phyloP scores from a whole-genome alignment of 2,329 filamentous ascomycete genomes.

The Phyllosticta citriasiana region DNA sequence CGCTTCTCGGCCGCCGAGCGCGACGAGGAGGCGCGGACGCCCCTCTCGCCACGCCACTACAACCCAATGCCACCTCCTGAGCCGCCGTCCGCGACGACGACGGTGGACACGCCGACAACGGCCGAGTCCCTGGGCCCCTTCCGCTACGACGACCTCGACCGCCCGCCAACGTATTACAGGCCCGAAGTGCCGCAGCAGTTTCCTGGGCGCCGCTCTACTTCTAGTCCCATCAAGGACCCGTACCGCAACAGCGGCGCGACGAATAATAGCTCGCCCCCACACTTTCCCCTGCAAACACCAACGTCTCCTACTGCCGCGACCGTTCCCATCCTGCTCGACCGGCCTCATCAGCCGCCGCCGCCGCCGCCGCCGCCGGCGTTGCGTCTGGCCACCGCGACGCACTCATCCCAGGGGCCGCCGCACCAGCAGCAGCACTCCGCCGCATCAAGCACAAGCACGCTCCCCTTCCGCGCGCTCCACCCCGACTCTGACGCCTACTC shows the following conservation, averaged over 20 bases:
- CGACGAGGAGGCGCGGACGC: constrained; percentile 39
- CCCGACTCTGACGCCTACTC: constrained; percentile 16
- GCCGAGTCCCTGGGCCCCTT: constrained; percentile 22
- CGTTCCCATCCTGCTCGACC: constrained; percentile 15
- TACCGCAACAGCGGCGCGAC: neutral
- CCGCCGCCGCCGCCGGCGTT: neutral
- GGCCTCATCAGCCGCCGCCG: constrained; percentile 19
- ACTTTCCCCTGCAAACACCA: neutral
- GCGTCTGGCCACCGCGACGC: constrained; percentile 8
- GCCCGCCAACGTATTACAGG: neutral
- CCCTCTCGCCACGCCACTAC: constrained; percentile 48
- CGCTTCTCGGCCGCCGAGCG: constrained; percentile 34
- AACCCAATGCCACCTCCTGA: constrained; percentile 44
- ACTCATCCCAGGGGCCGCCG: constrained; percentile 7
- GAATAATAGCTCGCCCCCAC: neutral
- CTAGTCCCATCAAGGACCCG: neutral
- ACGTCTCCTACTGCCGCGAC: neutral
- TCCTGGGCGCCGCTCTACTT: constrained; percentile 16
- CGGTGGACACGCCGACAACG: constrained; percentile 17
- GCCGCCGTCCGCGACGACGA: constrained; percentile 22
- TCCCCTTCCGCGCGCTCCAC: constrained; percentile 27
- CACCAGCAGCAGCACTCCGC: constrained; percentile 7
- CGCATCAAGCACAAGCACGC: constrained; percentile 15
- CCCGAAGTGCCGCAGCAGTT: constrained; percentile 19
- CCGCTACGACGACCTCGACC: constrained; percentile 22